Conservation (phyloP, 345 rosid genomes). For the Gossypium sturtianum region DNA sequence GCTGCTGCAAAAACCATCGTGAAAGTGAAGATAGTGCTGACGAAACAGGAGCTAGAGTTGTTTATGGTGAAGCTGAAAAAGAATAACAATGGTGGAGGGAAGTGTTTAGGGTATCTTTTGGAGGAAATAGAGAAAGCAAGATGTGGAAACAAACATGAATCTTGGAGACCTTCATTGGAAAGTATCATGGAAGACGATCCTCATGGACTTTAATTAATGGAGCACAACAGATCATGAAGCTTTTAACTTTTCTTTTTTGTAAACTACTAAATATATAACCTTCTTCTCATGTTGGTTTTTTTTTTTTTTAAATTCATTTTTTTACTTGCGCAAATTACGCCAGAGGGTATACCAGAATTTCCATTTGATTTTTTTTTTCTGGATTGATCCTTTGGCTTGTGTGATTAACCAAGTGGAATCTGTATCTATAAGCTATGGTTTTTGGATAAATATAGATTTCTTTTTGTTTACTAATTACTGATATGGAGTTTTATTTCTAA, state of each 20-base stretch:
- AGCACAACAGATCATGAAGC: neutral
- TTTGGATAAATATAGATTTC: neutral
- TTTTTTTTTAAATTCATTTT: neutral
- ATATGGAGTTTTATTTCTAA: neutral
- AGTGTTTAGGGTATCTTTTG: neutral
- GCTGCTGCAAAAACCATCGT: no score
- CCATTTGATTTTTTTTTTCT: neutral
- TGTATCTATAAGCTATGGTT: neutral
- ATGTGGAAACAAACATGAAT: slow-evolving; percentile 10
- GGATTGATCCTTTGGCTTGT: neutral
- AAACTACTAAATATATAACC: neutral
- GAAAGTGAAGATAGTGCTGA: slow-evolving; percentile 60
- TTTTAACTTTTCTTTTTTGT: neutral
- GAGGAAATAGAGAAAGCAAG: slow-evolving; percentile 8
- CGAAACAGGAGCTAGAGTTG: slow-evolving; percentile 64
- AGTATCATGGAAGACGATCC: slow-evolving; percentile 29
- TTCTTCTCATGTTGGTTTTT: neutral
- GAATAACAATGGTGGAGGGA: slow-evolving; percentile 2
- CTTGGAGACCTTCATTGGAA: slow-evolving; percentile 68
- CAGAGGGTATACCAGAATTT: neutral
- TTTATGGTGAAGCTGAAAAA: slow-evolving; percentile 40
- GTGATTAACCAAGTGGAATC: slow-evolving; percentile 1
- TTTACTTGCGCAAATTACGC: neutral
- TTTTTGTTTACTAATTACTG: neutral
- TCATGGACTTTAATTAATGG: neutral